Percentiles rank a stretch among this genome's conserved stretches.
These are phyloP conservation scores for Parachaetomium inaequale DNA, from an alignment of 495 filamentous ascomycete genomes.

Conservation along the genomic window DNA sequence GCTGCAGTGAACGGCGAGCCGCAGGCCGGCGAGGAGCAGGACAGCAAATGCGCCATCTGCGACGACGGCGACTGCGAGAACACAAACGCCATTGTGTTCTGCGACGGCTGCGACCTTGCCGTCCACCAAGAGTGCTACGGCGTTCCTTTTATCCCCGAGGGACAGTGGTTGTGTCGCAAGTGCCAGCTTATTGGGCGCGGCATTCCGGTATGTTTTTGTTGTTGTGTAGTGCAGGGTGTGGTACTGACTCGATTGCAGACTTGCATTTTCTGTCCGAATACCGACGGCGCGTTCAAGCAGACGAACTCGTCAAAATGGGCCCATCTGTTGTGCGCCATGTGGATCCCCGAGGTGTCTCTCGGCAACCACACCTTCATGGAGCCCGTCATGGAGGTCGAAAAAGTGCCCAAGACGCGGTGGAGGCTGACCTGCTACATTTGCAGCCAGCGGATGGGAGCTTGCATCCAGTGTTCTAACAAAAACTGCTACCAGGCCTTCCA, in stretches of 20 bases:
- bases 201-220: conserved; percentile 58
- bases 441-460: conserved; percentile 94
- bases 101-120: conserved; percentile 94
- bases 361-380: conserved; percentile 99
- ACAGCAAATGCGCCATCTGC: conserved; percentile 95
- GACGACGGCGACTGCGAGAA: conserved; percentile 99
- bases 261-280: conserved; percentile 98
- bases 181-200: conserved; percentile 93
- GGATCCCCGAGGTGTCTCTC: conserved; percentile 94
- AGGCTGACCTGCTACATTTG: conserved; percentile 95
- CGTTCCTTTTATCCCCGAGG: conserved; percentile 96
- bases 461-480: conserved; percentile 97
- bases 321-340: conserved; percentile 93
- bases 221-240: background rate
- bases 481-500: conserved; percentile 97
- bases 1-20: conserved; percentile 89
- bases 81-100: conserved; percentile 99
- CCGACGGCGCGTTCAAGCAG: conserved; percentile 96
- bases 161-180: conserved; percentile 97
- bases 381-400: conserved; percentile 95
- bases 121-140: conserved; percentile 99
- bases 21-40: conserved; percentile 86
- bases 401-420: conserved; percentile 91
- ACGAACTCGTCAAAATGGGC: conserved; percentile 94
- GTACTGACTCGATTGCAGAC: conserved; percentile 47